These are phyloP conservation scores for Pyrenochaeta sp. DNA, from an alignment of 2,329 filamentous ascomycete species.

Conservation along the genomic window DNA sequence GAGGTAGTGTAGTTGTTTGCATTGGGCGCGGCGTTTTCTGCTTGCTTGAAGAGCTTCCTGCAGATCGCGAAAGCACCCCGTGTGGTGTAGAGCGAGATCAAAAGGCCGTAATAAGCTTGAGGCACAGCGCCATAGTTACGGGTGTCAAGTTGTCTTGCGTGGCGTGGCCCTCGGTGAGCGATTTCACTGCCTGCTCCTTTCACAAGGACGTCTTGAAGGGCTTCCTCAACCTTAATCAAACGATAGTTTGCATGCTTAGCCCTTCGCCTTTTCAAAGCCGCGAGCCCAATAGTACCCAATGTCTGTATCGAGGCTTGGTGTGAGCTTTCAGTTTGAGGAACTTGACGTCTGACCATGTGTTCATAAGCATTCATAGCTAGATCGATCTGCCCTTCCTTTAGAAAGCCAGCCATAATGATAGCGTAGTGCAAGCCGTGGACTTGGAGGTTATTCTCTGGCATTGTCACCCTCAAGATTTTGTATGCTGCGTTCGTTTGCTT, in stretches of 20 bases:
- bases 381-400: conserved; percentile 51
- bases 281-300: conserved; percentile 31
- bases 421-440: conserved; percentile 62
- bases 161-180: conserved; percentile 36
- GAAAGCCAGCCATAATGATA: conserved; percentile 61
- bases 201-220: conserved; percentile 37
- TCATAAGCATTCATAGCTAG: conserved; percentile 61
- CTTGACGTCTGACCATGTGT: conserved; percentile 50
- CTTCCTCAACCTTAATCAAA: conserved; percentile 35
- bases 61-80: conserved; percentile 55
- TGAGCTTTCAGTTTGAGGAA: conserved; percentile 54
- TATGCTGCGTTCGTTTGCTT: conserved; percentile 65
- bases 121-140: conserved; percentile 55
- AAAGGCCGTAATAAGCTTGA: conserved; percentile 61
- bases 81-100: conserved; percentile 65
- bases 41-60: conserved; percentile 37
- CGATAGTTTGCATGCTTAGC: conserved; percentile 23
- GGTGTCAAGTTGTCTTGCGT: conserved; percentile 28
- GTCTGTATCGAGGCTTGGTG: conserved; percentile 50
- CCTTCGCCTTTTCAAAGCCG: conserved; percentile 18
- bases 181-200: conserved; percentile 38
- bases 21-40: conserved; percentile 22
- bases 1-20: conserved; percentile 28
- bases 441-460: conserved; percentile 57
- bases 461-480: conserved; percentile 61